Evolutionary conservation across 2,329 filamentous ascomycete species (phyloP), one percentile per base, ranked within the genome.

Genomic region (Colletotrichum trifolii): DNA sequence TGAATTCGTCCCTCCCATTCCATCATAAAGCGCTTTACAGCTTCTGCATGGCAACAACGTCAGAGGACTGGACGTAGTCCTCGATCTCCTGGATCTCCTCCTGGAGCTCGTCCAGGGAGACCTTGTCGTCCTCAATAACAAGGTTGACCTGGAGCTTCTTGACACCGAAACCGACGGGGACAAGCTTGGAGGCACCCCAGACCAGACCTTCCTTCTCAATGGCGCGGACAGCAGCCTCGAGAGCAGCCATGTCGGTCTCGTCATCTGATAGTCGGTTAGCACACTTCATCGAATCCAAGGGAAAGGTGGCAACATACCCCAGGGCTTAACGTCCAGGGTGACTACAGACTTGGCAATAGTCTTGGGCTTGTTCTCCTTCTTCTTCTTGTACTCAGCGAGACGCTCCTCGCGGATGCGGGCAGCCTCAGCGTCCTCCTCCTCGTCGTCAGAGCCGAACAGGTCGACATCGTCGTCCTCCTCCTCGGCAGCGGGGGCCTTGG

Each of bases 131-230:
- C 87, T 98, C 96, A 71, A 98, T 85, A 74, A 98, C 94, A 73
- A 98, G 83, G 90, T 93, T 98, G 86, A 99, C 97, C 88, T 98
- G 95, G 70, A 99, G 90, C 89, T 98, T 98, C 88, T 92, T 96
- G 87, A 99, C 96, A 87, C 96, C 96, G 87, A 93, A 99, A 76
- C 94, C 95, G 74, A 99, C 90, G 71, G 94, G 81, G 56, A 97
- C 90, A 71, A 97, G 85, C 87, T 96, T 92, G 80, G 92, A 94
- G 70, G 86, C 89, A 89, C 95, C 95, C 96, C 96, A 99, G 70
- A 96, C 90, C 69, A 99, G 92, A 83, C 96, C 96, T 54, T 98
- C 95, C 87, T 91, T 89, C 82, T 95, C 88, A 73, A 98, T 95
- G 71, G 84, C 81, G 75, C 93, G 91, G 73, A 98, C 94, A 70